Conservation (phyloP, 805 yeast genomes). For the Saccharomycopsis fermentans region DNA sequence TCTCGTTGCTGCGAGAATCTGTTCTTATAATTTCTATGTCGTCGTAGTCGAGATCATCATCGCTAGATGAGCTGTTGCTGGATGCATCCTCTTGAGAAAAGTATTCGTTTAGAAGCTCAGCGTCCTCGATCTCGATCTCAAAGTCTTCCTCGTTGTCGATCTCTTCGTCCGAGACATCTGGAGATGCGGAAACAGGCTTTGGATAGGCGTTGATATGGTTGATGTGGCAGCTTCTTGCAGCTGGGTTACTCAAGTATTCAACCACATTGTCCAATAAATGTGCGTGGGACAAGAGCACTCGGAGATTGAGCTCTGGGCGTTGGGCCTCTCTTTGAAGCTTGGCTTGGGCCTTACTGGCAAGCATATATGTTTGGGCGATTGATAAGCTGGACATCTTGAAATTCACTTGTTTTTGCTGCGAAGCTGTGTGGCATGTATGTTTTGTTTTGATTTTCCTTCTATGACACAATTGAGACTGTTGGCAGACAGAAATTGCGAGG, state of each 20-base stretch:
- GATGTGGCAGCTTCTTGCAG: conserved; percentile 16
- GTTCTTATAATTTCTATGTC: conserved; percentile 4
- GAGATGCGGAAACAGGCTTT: conserved; percentile 25
- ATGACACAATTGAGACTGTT: too few relatives aligned
- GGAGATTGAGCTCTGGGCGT: conserved; percentile 44
- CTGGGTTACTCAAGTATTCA: conserved; percentile 29
- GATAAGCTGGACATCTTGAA: conserved; percentile 4
- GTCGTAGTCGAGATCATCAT: neutral
- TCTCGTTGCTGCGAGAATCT: conserved; percentile 1
- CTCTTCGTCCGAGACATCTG: conserved; percentile 21
- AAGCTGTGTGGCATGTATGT: too few relatives aligned
- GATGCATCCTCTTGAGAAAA: neutral
- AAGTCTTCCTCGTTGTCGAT: conserved; percentile 9
- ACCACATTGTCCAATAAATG: conserved; percentile 57
- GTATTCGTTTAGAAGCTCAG: neutral
- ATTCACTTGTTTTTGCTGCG: neutral
- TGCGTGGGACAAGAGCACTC: conserved; percentile 58
- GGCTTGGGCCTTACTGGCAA: conserved; percentile 55
- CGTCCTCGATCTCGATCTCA: conserved; percentile 1
- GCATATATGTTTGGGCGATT: conserved; percentile 41
- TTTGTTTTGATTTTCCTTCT: too few relatives aligned
- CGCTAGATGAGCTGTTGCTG: neutral
- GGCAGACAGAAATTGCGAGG: too few relatives aligned
- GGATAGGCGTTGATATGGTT: conserved; percentile 19
- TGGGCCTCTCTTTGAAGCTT: conserved; percentile 56